A percentile compares a stretch with the other conserved stretches of the same genome.
Conservation (phyloP, 805 yeast genomes). For the Naumovozyma dairenensis region DNA sequence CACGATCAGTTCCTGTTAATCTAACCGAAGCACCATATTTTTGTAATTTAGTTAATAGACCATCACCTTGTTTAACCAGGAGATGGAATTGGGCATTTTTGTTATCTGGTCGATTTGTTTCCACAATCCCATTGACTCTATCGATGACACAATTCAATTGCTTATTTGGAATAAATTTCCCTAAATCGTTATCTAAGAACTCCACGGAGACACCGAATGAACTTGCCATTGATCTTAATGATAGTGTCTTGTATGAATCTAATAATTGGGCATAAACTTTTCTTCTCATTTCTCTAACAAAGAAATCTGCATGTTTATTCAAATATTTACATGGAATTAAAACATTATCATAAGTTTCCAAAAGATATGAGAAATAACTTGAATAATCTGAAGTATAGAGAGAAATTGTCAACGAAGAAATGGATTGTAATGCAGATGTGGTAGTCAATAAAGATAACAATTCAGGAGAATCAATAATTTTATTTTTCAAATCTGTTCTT, state of each 20-base stretch:
- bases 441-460: constrained; percentile 69
- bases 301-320: constrained; percentile 69
- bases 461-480: constrained; percentile 90
- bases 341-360: constrained; percentile 67
- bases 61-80: constrained; percentile 86
- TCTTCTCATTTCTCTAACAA: constrained; percentile 85
- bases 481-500: constrained; percentile 73
- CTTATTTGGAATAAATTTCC: constrained; percentile 86
- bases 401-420: constrained; percentile 73
- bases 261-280: constrained; percentile 89
- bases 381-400: constrained; percentile 83
- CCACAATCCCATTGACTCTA: constrained; percentile 87
- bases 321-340: constrained; percentile 58
- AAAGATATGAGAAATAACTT: constrained; percentile 63
- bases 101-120: constrained; percentile 92
- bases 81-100: constrained; percentile 88
- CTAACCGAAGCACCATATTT: constrained; percentile 97
- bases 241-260: constrained; percentile 87
- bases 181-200: constrained; percentile 77
- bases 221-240: constrained; percentile 86
- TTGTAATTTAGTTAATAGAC: constrained; percentile 83
- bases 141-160: constrained; percentile 93
- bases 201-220: constrained; percentile 85
- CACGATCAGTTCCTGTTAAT: constrained; percentile 81
- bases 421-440: constrained; percentile 63